These are phyloP conservation scores for Phytophthora aleatoria DNA, from an alignment of 352 stramenopile genomes.

Conservation along the genomic window DNA sequence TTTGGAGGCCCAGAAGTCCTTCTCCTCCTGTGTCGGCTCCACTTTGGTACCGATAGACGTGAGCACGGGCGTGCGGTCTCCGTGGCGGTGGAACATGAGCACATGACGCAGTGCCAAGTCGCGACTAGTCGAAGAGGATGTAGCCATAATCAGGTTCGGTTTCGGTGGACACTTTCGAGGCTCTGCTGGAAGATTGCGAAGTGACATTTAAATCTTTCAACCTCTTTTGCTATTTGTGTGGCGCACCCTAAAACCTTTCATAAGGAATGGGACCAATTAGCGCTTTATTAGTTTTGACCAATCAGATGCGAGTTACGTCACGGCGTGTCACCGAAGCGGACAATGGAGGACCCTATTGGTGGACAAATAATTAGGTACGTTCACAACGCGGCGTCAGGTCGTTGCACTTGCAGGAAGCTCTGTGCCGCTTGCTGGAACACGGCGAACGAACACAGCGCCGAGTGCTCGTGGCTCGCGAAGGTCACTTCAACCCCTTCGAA, in stretches of 20 bases:
- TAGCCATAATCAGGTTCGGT: constrained; percentile 24
- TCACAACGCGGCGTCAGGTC: constrained; percentile 20
- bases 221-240: no score
- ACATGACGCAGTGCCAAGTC: constrained; percentile 69
- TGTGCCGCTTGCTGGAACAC: constrained; percentile 57
- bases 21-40: constrained; percentile 55
- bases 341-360: constrained; percentile 11
- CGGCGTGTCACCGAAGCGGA: constrained; percentile 11
- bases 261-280: no score
- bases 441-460: constrained; percentile 55
- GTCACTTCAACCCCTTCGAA: constrained; percentile 59
- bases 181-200: constrained; percentile 32
- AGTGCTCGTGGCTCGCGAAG: constrained; percentile 47
- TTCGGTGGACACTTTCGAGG: constrained; percentile 7
- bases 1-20: constrained; percentile 62
- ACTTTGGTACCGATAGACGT: constrained; percentile 59
- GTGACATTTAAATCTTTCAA: not conserved
- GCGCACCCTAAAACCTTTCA: no score
- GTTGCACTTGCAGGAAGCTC: constrained; percentile 45
- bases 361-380: constrained; percentile 4
- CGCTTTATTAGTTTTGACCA: constrained; percentile 5
- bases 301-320: constrained; percentile 22
- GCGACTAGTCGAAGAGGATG: constrained; percentile 17
- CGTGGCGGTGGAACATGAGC: constrained; percentile 82
- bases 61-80: constrained; percentile 78